phyloP scores from a whole-genome alignment of 1,284 basidiomycete genomes.

The Fomitopsis palustris region DNA sequence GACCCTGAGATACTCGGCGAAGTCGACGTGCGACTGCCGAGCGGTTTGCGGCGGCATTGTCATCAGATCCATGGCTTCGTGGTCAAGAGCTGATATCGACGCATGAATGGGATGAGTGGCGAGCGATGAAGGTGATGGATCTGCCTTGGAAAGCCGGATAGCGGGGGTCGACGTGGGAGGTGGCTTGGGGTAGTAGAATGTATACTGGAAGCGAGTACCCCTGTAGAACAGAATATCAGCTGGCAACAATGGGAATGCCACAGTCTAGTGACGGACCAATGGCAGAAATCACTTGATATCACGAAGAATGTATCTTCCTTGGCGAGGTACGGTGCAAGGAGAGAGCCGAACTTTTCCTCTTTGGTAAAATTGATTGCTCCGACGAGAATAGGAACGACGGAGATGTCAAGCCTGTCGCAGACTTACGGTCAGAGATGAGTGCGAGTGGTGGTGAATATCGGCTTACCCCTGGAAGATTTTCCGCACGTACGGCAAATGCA shows the following conservation, averaged over 20 bases:
- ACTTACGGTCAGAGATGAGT: neutral
- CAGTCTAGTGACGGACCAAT: constrained; percentile 65
- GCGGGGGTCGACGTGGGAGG: constrained; percentile 47
- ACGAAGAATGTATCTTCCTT: constrained; percentile 83
- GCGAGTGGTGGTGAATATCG: neutral
- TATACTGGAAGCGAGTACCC: constrained; percentile 90
- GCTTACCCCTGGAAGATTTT: constrained; percentile 81
- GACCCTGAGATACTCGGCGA: constrained; percentile 70
- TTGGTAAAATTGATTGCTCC: constrained; percentile 69
- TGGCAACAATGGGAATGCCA: neutral
- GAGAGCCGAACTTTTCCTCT: constrained; percentile 61
- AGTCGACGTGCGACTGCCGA: constrained; percentile 54
- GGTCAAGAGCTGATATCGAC: constrained; percentile 76
- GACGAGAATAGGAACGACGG: constrained; percentile 89
- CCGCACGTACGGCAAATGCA: constrained; percentile 93
- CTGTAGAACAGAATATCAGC: constrained; percentile 37
- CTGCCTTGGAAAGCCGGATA: constrained; percentile 47
- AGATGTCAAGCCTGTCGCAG: constrained; percentile 59
- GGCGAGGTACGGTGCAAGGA: constrained; percentile 80
- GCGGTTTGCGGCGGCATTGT: constrained; percentile 54
- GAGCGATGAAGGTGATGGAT: constrained; percentile 36
- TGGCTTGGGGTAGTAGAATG: constrained; percentile 80
- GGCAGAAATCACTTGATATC: constrained; percentile 96
- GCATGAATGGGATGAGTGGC: constrained; percentile 55
- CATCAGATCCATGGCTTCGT: constrained; percentile 75